These are phyloP conservation scores for Mycena amicta DNA, from an alignment of 768 basidiomycete genomes.

Conservation along the genomic window DNA sequence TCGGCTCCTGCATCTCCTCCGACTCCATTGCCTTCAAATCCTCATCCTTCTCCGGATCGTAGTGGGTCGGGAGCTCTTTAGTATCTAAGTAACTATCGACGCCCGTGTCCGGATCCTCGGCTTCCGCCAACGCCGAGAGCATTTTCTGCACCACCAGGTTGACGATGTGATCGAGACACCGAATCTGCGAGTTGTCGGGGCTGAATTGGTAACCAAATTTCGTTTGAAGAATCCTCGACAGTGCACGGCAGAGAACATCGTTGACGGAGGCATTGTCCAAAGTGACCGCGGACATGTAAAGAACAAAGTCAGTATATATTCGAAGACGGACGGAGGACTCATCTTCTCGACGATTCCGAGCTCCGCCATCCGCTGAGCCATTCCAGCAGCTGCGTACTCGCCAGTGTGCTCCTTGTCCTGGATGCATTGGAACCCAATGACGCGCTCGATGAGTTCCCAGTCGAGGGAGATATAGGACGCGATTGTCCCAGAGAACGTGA, in stretches of 20 bases:
- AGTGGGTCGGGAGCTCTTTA: slow-evolving; percentile 35
- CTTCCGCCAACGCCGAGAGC: slow-evolving; percentile 27
- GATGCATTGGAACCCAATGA: slow-evolving; percentile 36
- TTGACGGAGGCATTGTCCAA: slow-evolving; percentile 38
- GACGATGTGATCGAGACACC: slow-evolving; percentile 36
- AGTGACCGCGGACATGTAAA: slow-evolving; percentile 19
- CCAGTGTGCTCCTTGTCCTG: slow-evolving; percentile 38
- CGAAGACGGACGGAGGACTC: slow-evolving; percentile 23
- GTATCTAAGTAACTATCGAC: slow-evolving; percentile 30
- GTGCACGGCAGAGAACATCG: slow-evolving; percentile 32
- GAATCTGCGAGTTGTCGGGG: slow-evolving; percentile 32
- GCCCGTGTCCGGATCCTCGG: slow-evolving; percentile 24
- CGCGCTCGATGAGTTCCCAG: slow-evolving; percentile 37
- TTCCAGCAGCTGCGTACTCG: slow-evolving; percentile 31
- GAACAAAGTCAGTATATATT: slow-evolving; percentile 11
- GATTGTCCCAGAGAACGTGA: slow-evolving; percentile 34
- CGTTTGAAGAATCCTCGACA: slow-evolving; percentile 22
- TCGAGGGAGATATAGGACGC: slow-evolving; percentile 28
- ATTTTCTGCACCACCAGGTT: slow-evolving; percentile 40
- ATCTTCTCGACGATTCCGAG: slow-evolving; percentile 38
- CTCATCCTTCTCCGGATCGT: slow-evolving; percentile 27
- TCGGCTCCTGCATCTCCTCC: slow-evolving; percentile 9
- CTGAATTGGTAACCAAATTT: slow-evolving; percentile 29
- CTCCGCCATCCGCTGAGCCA: slow-evolving; percentile 27
- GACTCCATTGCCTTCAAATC: slow-evolving; percentile 24